phyloP scores from a whole-genome alignment of 371 early-diverging fungal genomes.

The Mortierella sp. region DNA sequence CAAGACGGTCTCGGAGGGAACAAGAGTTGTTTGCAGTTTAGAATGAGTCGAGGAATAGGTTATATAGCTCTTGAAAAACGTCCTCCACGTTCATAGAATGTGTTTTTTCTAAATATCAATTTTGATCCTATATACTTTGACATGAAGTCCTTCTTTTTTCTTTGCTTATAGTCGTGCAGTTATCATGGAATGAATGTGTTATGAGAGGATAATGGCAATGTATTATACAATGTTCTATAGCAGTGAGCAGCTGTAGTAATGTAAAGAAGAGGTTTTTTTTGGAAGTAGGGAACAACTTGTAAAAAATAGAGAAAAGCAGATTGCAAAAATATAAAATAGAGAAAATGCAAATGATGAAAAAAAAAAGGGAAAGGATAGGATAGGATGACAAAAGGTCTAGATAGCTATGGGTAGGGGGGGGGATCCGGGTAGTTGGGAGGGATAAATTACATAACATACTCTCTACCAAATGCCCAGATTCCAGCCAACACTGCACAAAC shows the following conservation, averaged over 20 bases:
- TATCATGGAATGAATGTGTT: not conserved
- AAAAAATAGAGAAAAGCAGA: not conserved
- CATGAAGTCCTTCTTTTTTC: not conserved
- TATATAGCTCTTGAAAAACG: conserved; percentile 44
- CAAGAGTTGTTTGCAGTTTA: conserved; percentile 55
- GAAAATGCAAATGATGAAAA: not conserved
- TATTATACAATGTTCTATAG: conserved; percentile 4
- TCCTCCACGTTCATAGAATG: conserved; percentile 28
- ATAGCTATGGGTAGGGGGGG: too few relatives aligned
- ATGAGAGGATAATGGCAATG: not conserved
- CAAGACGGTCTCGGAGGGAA: conserved; percentile 54
- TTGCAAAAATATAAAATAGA: not conserved
- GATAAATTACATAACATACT: conserved; percentile 23
- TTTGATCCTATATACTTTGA: too few relatives aligned
- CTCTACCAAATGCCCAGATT: conserved; percentile 50
- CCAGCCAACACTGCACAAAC: conserved; percentile 71
- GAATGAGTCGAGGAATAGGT: conserved; percentile 44
- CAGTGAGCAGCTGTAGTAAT: not conserved
- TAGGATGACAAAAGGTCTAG: not conserved
- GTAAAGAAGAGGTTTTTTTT: not conserved
- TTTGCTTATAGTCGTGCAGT: too few relatives aligned
- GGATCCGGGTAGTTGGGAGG: not conserved
- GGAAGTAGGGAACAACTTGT: not conserved
- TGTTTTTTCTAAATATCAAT: not conserved
- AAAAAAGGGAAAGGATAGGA: not conserved